Base-by-base conservation (phyloP, 306 rosid genomes). In the Lablab purpureus region DNA sequence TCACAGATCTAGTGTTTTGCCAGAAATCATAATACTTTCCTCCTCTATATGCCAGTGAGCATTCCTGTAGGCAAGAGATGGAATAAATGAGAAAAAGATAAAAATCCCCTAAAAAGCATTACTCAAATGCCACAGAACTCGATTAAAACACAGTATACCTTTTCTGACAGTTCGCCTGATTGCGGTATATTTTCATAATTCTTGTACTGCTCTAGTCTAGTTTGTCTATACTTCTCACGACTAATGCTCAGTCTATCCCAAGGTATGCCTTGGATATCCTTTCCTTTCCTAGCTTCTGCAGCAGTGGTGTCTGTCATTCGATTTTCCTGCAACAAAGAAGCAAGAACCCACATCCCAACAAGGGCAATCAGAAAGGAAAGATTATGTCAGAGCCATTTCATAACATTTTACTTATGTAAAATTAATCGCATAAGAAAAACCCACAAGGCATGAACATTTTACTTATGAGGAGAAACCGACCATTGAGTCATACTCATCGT, bases 191-290 rank as follows among this genome's bases (percentile, higher is more conserved):
- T 88, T 78, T 92, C 95, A 82, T 92, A 92, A 79, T 92, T 92
- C 90, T 87, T 92, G 86, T 92, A 92, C 74, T 92, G 95, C 76
- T 92, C 95, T 80, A 92, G 49, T 85, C 97, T 90, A 84, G 91
- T 88, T 52, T 88, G 87, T 76, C 97, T 83, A 75, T 92, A 88
- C 78, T 79, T 81, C 13, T 80, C 82, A 0, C 87, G 82, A 34
- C 65, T 76, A 71, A 84, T 80, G 82, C 87, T 84, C 34, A 84
- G 67, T 63, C 87, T 80, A 62, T 75, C 82, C 87, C 87, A 84
- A 62, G 87, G 87, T 62, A 84, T 84, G 71, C 84, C 84, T 76
- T 84, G 87, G 30, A 84, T 84, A 64, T 84, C 87, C 74, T 80
- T 80, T 25, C 84, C 84, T 25, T 27, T 58, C 56, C 84, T 71